Evolutionary conservation across 1,284 basidiomycete species (phyloP).

Genomic region (Ceratobasidium sp.): DNA sequence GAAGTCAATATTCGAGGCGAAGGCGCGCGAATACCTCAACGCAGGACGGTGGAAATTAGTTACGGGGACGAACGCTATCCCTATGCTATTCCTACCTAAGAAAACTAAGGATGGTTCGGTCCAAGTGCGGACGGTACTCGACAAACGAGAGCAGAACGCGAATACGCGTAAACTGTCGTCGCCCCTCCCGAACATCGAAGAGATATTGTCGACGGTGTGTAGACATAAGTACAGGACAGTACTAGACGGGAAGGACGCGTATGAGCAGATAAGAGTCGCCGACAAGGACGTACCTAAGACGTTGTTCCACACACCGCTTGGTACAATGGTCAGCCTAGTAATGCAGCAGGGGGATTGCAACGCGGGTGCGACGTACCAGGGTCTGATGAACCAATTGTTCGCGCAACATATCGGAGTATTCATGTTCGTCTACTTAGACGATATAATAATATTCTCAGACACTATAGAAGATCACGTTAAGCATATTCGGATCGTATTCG

Average conservation of each 20-base stretch:
- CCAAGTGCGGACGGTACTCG: constrained; percentile 53
- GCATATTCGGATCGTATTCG: constrained; percentile 52
- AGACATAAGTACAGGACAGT: constrained; percentile 48
- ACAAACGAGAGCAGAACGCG: constrained; percentile 52
- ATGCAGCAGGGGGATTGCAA: constrained; percentile 55
- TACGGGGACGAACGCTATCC: constrained; percentile 52
- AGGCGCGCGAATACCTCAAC: background rate
- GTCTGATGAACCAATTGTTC: constrained; percentile 54
- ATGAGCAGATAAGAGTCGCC: constrained; percentile 54
- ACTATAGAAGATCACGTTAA: constrained; percentile 53
- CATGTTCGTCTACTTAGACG: constrained; percentile 45
- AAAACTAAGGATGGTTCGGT: constrained; percentile 44
- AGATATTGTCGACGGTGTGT: constrained; percentile 50
- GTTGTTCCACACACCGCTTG: constrained; percentile 51
- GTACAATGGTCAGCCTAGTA: constrained; percentile 54
- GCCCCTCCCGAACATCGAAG: constrained; percentile 54
- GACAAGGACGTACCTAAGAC: constrained; percentile 51
- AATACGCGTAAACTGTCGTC: constrained; percentile 56
- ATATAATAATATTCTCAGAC: constrained; percentile 52
- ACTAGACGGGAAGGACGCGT: constrained; percentile 53
- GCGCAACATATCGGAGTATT: constrained; percentile 48
- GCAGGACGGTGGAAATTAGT: constrained; percentile 52
- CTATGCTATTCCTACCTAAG: constrained; percentile 56
- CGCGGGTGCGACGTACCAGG: constrained; percentile 49
- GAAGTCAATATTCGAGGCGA: background rate